These are phyloP conservation scores for Picochlorum sp. DNA, from an alignment of 139 green algal genomes.

Conservation along the genomic window DNA sequence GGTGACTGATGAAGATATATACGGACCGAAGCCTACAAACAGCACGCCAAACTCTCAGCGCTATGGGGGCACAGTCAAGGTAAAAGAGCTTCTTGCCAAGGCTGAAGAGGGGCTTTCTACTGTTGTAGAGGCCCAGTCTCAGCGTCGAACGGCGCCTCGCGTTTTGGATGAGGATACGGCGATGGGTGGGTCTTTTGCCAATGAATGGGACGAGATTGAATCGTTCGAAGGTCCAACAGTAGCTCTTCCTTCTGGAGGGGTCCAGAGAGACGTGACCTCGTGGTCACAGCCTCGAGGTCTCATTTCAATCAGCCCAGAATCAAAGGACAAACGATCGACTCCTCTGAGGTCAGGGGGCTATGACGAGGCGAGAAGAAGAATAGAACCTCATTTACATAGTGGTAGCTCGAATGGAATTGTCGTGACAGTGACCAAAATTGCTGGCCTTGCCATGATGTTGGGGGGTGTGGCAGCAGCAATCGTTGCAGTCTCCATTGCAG, in stretches of 20 bases:
- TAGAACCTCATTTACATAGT: not conserved
- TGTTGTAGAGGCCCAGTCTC: conserved; percentile 3
- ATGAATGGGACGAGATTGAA: conserved; percentile 4
- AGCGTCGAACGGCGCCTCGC: not conserved
- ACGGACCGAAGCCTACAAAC: not conserved
- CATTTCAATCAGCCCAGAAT: too few relatives aligned
- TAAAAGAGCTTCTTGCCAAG: conserved; percentile 1
- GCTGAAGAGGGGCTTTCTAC: conserved; percentile 9
- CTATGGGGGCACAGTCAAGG: conserved; percentile 1
- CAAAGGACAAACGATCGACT: too few relatives aligned
- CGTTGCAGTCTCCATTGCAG: not conserved
- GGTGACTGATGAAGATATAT: conserved; percentile 10
- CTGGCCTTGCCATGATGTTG: conserved; percentile 9
- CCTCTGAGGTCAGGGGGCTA: too few relatives aligned
- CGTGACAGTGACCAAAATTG: conserved; percentile 4
- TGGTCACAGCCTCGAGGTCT: not conserved
- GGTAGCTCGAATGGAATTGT: not conserved
- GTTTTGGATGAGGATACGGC: conserved; percentile 1
- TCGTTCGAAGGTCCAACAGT: not conserved
- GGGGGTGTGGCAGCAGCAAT: conserved; percentile 7
- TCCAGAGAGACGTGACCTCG: not conserved
- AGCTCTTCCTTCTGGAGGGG: not conserved
- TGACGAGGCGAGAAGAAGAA: too few relatives aligned
- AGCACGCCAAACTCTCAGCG: not conserved
- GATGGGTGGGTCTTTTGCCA: not conserved